Conservation (phyloP, 257 asterid genomes). For the Scutellaria baicalensis region DNA sequence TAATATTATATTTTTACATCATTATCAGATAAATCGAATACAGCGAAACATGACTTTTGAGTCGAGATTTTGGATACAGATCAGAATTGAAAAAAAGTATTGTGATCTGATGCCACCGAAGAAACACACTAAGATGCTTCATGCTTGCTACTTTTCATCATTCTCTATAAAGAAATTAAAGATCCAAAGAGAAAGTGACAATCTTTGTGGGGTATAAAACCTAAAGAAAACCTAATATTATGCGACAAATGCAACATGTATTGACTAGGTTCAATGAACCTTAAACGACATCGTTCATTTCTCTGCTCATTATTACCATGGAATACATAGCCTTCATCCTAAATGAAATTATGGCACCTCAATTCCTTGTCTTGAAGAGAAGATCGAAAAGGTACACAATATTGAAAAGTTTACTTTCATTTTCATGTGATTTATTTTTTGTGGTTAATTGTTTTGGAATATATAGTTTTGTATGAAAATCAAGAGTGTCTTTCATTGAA, state of each 20-base stretch:
- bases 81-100: too few species aligned
- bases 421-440: neutral
- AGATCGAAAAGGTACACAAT: conserved; percentile 11
- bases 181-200: conserved; percentile 17
- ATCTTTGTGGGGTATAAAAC: conserved; percentile 20
- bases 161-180: conserved; percentile 15
- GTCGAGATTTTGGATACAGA: too few species aligned
- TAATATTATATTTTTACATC: too few species aligned
- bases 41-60: too few species aligned
- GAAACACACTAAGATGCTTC: neutral
- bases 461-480: neutral
- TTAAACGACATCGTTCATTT: neutral
- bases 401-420: neutral
- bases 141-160: neutral
- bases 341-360: neutral
- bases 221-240: neutral
- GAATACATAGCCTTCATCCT: neutral
- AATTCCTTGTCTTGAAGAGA: neutral
- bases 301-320: conserved; percentile 4
- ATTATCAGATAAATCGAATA: too few species aligned
- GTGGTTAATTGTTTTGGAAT: neutral
- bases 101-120: neutral
- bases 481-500: neutral
- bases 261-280: conserved; percentile 30
- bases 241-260: neutral